Evolutionary conservation across 2,329 filamentous ascomycete genomes (phyloP).

Genomic region (Calonectria leucothoes): DNA sequence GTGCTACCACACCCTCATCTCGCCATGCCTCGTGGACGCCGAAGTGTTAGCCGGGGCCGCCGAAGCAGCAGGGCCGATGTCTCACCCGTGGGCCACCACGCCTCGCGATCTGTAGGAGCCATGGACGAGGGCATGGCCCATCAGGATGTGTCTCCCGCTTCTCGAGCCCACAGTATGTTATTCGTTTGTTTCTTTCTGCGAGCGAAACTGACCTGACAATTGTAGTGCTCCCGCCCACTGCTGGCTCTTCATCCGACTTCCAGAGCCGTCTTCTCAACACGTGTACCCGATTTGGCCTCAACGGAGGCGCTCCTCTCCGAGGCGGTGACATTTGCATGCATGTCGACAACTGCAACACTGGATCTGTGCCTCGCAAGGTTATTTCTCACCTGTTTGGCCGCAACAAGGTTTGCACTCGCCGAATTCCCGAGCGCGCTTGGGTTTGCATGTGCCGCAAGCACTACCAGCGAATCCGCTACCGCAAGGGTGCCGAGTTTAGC

Average conservation of each 20-base stretch:
- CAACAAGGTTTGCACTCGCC: slow-evolving; percentile 81
- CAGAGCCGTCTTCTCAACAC: slow-evolving; percentile 36
- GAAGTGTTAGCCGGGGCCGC: slow-evolving; percentile 27
- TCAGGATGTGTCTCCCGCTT: slow-evolving; percentile 14
- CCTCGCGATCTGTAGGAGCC: slow-evolving; percentile 19
- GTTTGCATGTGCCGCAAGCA: slow-evolving; percentile 84
- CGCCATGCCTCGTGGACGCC: slow-evolving; percentile 25
- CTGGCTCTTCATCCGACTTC: slow-evolving; percentile 17
- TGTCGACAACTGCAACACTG: slow-evolving; percentile 67
- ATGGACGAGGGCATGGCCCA: slow-evolving; percentile 19
- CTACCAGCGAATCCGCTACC: slow-evolving; percentile 81
- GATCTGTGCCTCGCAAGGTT: slow-evolving; percentile 75
- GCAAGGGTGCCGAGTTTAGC: slow-evolving; percentile 71
- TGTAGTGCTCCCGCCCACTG: slow-evolving; percentile 7
- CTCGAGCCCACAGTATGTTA: slow-evolving; percentile 25
- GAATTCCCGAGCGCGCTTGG: slow-evolving; percentile 78
- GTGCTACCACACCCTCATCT: slow-evolving; percentile 28
- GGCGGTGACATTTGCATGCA: slow-evolving; percentile 63
- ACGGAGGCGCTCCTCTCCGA: slow-evolving; percentile 28
- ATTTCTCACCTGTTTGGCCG: slow-evolving; percentile 86
- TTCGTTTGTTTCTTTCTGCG: not conserved
- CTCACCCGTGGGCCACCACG: slow-evolving; percentile 24
- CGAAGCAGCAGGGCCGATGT: slow-evolving; percentile 24
- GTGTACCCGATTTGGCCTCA: slow-evolving; percentile 29
- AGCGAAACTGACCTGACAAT: not conserved